phyloP scores from a whole-genome alignment of 2,329 filamentous ascomycete genomes.

The Calonectria honghensis region DNA sequence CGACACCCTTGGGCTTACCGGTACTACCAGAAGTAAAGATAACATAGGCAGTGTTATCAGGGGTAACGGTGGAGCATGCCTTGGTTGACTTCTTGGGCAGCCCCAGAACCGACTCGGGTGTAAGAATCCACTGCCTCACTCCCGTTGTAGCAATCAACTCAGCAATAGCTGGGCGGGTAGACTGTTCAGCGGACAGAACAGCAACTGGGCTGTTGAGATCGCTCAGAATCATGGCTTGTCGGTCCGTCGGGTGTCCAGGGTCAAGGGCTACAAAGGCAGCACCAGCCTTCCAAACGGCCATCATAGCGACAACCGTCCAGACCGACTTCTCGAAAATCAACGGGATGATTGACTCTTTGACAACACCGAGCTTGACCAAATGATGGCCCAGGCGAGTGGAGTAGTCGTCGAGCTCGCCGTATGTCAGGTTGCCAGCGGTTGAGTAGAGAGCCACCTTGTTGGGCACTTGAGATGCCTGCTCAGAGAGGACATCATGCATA shows the following conservation, averaged over 20 bases:
- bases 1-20: constrained; percentile 45
- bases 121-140: constrained; percentile 21
- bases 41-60: constrained; percentile 40
- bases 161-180: neutral
- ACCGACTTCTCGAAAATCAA: constrained; percentile 26
- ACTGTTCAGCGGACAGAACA: constrained; percentile 4
- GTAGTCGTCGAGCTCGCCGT: constrained; percentile 10
- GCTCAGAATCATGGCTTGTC: neutral
- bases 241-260: constrained; percentile 12
- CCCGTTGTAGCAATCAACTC: constrained; percentile 18
- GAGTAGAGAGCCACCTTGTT: constrained; percentile 21
- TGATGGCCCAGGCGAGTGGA: constrained; percentile 6
- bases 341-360: neutral
- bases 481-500: constrained; percentile 5
- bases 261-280: constrained; percentile 28
- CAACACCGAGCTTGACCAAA: neutral
- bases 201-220: constrained; percentile 14
- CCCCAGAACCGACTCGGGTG: neutral
- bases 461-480: constrained; percentile 2
- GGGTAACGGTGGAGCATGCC: neutral
- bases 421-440: constrained; percentile 12
- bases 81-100: constrained; percentile 17
- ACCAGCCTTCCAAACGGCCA: constrained; percentile 27
- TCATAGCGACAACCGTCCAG: constrained; percentile 29
- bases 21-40: constrained; percentile 51